Evolutionary conservation across 1,284 basidiomycete species (phyloP), one percentile per base, ranked within the genome.

Genomic region (Ceratobasidium sp.): DNA sequence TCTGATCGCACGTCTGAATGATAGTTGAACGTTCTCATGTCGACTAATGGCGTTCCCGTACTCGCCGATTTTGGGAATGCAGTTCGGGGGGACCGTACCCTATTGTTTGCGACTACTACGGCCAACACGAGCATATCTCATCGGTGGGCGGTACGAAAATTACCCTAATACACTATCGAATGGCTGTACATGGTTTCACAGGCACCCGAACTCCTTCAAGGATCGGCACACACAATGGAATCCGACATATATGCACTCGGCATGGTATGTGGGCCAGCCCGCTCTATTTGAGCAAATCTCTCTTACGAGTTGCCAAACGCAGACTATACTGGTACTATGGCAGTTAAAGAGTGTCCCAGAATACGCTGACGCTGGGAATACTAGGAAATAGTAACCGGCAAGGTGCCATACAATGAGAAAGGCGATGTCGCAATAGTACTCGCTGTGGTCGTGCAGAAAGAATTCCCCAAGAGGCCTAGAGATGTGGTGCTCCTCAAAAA

Each of bases 181-280:
- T n/a, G n/a, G n/a, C n/a, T n/a, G n/a, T n/a, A n/a, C 8, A 13
- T 31, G 6, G 19, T 29, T 29, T 19, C 5, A n/a, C 29, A 66
- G 64, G 64, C 64, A 7, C 64, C 64, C 11, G 64, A 66, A 31
- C 34, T 66, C 22, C 27, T 66, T 22, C 24, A 37, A 27, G 49
- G 51, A n/a, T 8, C 4, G 14, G n/a, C 31, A n/a, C 48, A 49
- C 22, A 53, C 64, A 4, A n/a, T 11, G 19, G 31, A 66, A 19
- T 6, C 64, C 22, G 64, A 66, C 34, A 29, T 66, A 22, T 66
- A 66, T 43, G 48, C 48, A 16, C 49, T 66, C 14, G 64, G 64
- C 37, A 66, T 66, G 64, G 64, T 66, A 54, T 24, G 51, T 51
- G 24, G 24, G 8, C 5, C 13, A 13, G 34, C n/a, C 6, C 1